Percentiles rank a stretch among this genome's conserved stretches.
phyloP scores from a whole-genome alignment of 345 rosid genomes.

The Boechera stricta region DNA sequence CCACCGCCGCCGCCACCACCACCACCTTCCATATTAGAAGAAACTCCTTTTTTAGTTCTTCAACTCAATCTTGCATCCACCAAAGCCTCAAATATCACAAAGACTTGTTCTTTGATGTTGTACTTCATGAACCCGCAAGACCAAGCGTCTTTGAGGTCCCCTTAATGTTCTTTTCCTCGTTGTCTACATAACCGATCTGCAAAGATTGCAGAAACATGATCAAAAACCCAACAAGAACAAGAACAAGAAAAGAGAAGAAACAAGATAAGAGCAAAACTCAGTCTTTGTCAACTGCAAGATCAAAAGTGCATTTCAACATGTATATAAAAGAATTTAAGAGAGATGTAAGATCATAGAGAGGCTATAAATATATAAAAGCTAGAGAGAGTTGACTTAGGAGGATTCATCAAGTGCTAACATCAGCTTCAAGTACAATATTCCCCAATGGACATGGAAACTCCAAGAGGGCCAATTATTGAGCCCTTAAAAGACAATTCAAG shows the following conservation, averaged over 20 bases:
- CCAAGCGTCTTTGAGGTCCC: constrained; percentile 49
- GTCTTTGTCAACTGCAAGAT: constrained; percentile 63
- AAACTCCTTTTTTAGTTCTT: constrained; percentile 17
- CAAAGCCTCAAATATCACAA: constrained; percentile 12
- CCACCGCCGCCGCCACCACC: constrained; percentile 39
- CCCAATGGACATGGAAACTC: constrained; percentile 47
- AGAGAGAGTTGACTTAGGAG: constrained; percentile 45
- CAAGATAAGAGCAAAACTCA: constrained; percentile 43
- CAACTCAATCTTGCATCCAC: constrained; percentile 34
- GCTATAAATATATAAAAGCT: constrained; percentile 38
- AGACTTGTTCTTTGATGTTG: constrained; percentile 25
- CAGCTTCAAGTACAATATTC: constrained; percentile 45
- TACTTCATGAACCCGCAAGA: constrained; percentile 43
- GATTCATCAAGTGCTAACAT: constrained; percentile 46
- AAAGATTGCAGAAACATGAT: constrained; percentile 76
- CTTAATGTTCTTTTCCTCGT: constrained; percentile 62
- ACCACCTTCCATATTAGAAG: constrained; percentile 45
- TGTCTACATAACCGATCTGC: constrained; percentile 59
- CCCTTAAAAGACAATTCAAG: constrained; percentile 20
- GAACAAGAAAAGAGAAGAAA: constrained; percentile 8
- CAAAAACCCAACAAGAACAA: constrained; percentile 42
- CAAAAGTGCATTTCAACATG: constrained; percentile 69
- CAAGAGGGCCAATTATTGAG: constrained; percentile 44
- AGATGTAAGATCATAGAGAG: constrained; percentile 36
- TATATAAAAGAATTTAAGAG: constrained; percentile 47